phyloP scores from a whole-genome alignment of 2,329 filamentous ascomycete genomes.

The Stemphylium lycopersici region DNA sequence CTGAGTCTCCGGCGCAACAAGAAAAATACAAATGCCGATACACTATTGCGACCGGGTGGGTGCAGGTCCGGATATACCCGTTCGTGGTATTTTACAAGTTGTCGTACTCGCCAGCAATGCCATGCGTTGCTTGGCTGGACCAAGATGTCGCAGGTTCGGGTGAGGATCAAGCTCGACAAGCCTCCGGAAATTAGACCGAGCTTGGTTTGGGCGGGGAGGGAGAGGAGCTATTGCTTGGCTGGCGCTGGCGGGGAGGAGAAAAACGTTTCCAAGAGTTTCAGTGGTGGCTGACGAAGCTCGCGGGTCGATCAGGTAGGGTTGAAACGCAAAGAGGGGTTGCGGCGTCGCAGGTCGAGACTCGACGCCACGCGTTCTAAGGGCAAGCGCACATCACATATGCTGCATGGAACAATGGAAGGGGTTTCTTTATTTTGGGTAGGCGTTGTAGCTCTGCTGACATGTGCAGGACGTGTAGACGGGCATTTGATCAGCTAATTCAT shows the following conservation, averaged over 20 bases:
- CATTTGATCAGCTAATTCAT: not conserved
- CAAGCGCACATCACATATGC: too few species aligned
- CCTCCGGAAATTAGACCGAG: not conserved
- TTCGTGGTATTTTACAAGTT: not conserved
- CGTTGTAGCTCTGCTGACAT: not conserved
- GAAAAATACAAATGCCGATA: not conserved
- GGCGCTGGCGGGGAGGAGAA: not conserved
- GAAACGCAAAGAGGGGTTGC: not conserved
- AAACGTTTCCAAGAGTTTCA: too few species aligned
- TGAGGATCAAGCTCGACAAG: not conserved
- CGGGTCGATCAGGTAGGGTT: not conserved
- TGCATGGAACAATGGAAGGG: too few species aligned
- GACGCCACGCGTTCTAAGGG: not conserved
- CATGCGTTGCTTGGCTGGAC: not conserved
- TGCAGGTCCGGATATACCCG: not conserved
- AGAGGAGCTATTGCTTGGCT: not conserved
- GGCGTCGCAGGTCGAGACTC: not conserved
- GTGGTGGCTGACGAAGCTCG: not conserved
- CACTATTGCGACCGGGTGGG: conserved; percentile 1
- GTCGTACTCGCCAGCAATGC: not conserved
- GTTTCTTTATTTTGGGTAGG: not conserved
- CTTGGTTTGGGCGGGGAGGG: not conserved
- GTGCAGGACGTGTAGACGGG: not conserved
- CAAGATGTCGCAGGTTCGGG: not conserved
- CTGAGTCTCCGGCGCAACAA: not conserved